Evolutionary conservation across 768 basidiomycete species (phyloP), one percentile per base, ranked within the genome.

Genomic region (Trametes maxima): DNA sequence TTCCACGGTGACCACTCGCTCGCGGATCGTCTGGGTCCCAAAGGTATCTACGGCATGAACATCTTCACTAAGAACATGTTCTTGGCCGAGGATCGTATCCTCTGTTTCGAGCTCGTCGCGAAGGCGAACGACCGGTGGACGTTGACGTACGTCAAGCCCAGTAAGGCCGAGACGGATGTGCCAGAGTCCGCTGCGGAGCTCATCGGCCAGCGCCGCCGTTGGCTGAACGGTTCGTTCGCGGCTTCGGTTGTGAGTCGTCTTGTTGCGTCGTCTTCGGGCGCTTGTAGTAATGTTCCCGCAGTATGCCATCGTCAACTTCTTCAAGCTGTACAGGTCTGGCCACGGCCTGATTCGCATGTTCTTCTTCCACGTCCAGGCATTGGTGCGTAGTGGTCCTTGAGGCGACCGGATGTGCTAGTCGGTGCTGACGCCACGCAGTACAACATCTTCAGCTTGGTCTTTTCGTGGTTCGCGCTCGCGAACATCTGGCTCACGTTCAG

Each of bases 81-180:
- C 78, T 74, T 91, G 70, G 94, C 94, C 58, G 94, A 95, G 77
- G 94, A 96, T 80, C 92, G 95, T 79, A 98, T 98, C 65, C 82
- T 98, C 25, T 98, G 95, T 76, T 98, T 98, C 76, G 95, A 98
- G 73, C 80, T 98, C 54, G 95, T 95, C 21, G 94, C 95, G 12
- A 98, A 98, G 75, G 86, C 84, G 1, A 82, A 83, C 44, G 92
- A 93, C 65, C 79, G 82, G 62, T 98, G 96, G 96, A 92, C 89
- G 2, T 77, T 98, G 69, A 89, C 89, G 14, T 91, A 91, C 67
- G 95, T 98, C 70, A 97, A 98, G 75, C 93, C 94, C 12, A 91
- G 90, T 69, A 98, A 95, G 72, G 94, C 94, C 13, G 94, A 95
- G 77, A 96, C 95, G 0, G 94, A 95, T 78, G 94, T 96, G n/a